Base-by-base conservation (phyloP, 371 early-diverging fungal species). In the Circinella umbellata region DNA sequence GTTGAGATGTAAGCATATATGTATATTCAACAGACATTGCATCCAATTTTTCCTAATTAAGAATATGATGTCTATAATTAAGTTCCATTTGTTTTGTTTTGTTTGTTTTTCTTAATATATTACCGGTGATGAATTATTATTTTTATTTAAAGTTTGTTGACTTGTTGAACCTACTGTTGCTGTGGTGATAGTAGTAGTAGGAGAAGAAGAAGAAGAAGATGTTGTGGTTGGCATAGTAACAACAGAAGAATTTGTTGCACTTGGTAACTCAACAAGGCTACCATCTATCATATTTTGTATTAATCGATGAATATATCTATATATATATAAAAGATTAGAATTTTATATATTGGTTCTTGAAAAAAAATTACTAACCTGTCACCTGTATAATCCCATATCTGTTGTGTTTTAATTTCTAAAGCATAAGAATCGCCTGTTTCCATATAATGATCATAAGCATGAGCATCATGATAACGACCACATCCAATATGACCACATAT, bases 331-430 rank as follows among this genome's bases (percentile, higher is more conserved):
- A n/a, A n/a, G n/a, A n/a, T n/a, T n/a, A n/a, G n/a, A n/a, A n/a
- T n/a, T n/a, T n/a, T n/a, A n/a, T n/a, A n/a, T n/a, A n/a, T n/a
- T n/a, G n/a, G n/a, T n/a, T n/a, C n/a, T n/a, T n/a, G n/a, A n/a
- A n/a, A n/a, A n/a, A n/a, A n/a, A n/a, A n/a, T n/a, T n/a, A 46
- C 78, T 67, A 72, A 90, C 69, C 96, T 95, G 79, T 98, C 97
- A 4, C 96, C 94, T 2, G 90, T 91, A 84, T 98, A 98, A 75
- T 98, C 99, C 99, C 99, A 98, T 18, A 98, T 96, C 4, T 95
- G 84, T 76, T 97, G 96, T 13, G 97, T 96, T 57, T 95, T 95
- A 20, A 98, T 87, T 72, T 98, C 98, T 67, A 98, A 78, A 3
- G 96, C 86, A 74, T 93, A 98, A 6, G 92, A 76, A 74, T 98